These are phyloP conservation scores for Lycium ferocissimum DNA, from an alignment of 257 asterid species.

Conservation along the genomic window DNA sequence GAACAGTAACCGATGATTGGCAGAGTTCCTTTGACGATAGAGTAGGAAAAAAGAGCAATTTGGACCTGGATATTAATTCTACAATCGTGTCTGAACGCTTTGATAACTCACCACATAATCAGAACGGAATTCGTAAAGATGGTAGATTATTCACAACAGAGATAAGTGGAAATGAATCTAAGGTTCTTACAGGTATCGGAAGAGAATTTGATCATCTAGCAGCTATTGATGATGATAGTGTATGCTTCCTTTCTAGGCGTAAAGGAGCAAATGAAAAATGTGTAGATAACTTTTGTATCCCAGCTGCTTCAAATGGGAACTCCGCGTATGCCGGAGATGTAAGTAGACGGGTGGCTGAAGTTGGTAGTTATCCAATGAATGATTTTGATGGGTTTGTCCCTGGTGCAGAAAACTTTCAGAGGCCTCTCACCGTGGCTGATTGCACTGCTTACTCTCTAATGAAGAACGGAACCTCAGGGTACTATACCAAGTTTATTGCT, in stretches of 20 bases:
- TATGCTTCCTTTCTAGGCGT: slow-evolving; percentile 27
- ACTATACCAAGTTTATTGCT: slow-evolving; percentile 38
- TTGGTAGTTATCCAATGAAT: slow-evolving; percentile 43
- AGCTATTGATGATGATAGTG: slow-evolving; percentile 20
- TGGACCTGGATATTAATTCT: slow-evolving; percentile 39
- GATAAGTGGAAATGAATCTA: slow-evolving; percentile 37
- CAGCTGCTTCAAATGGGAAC: slow-evolving; percentile 37
- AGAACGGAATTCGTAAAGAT: slow-evolving; percentile 41
- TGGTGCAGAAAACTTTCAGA: slow-evolving; percentile 28
- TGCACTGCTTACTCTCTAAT: slow-evolving; percentile 40
- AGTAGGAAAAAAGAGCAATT: slow-evolving; percentile 39
- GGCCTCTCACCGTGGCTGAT: slow-evolving; percentile 39
- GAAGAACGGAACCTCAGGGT: slow-evolving; percentile 38
- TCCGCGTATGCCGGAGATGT: slow-evolving; percentile 31
- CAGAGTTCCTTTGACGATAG: slow-evolving; percentile 43
- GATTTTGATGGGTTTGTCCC: slow-evolving; percentile 37
- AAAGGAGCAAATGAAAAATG: slow-evolving; percentile 34
- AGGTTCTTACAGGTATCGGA: slow-evolving; percentile 33
- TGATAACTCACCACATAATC: slow-evolving; percentile 33
- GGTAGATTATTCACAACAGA: slow-evolving; percentile 44
- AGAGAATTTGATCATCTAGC: slow-evolving; percentile 34
- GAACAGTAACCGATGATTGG: slow-evolving; percentile 39
- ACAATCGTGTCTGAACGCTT: slow-evolving; percentile 43
- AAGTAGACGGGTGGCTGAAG: slow-evolving; percentile 40
- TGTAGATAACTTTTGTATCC: slow-evolving; percentile 33